These are phyloP conservation scores for Bothriochloa decipiens DNA, from an alignment of 176 grass and related monocot species.

Conservation along the genomic window DNA sequence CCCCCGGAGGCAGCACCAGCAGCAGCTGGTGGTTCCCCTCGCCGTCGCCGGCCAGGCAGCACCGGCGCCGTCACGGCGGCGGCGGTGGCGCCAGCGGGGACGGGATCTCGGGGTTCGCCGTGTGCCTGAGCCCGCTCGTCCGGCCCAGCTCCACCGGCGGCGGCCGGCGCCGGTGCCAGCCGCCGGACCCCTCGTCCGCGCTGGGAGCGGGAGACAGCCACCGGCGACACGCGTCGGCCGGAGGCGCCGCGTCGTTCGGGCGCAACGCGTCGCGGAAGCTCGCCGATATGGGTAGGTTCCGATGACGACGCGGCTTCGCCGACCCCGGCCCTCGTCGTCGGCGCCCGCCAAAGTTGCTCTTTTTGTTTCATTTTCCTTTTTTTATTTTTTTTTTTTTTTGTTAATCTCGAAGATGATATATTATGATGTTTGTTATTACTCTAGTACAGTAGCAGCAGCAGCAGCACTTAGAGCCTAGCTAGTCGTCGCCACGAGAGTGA, in stretches of 20 bases:
- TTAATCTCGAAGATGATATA: conserved; percentile 20
- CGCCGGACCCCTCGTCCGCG: conserved; percentile 17
- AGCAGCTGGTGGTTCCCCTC: conserved; percentile 56
- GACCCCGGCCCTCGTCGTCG: not conserved
- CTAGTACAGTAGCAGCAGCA: not conserved
- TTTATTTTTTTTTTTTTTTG: not conserved
- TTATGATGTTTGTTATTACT: not conserved
- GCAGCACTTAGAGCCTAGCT: conserved; percentile 1
- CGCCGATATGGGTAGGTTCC: conserved; percentile 64
- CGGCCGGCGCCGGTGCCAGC: conserved; percentile 47
- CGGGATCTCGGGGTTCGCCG: conserved; percentile 57
- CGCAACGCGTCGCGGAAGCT: conserved; percentile 60
- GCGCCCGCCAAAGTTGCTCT: not conserved
- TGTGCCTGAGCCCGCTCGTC: conserved; percentile 63
- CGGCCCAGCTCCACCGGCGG: conserved; percentile 48
- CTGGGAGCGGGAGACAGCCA: conserved; percentile 32
- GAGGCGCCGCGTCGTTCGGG: conserved; percentile 44
- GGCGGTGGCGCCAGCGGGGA: conserved; percentile 42
- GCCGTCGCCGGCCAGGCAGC: conserved; percentile 46
- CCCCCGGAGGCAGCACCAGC: conserved; percentile 34
- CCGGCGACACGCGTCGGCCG: conserved; percentile 54
- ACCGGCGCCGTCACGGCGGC: conserved; percentile 35
- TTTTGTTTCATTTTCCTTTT: not conserved
- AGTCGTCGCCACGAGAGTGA: not conserved
- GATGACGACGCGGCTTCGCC: conserved; percentile 41